phyloP scores from a whole-genome alignment of 2,329 filamentous ascomycete species.

The Diaporthe sp. region DNA sequence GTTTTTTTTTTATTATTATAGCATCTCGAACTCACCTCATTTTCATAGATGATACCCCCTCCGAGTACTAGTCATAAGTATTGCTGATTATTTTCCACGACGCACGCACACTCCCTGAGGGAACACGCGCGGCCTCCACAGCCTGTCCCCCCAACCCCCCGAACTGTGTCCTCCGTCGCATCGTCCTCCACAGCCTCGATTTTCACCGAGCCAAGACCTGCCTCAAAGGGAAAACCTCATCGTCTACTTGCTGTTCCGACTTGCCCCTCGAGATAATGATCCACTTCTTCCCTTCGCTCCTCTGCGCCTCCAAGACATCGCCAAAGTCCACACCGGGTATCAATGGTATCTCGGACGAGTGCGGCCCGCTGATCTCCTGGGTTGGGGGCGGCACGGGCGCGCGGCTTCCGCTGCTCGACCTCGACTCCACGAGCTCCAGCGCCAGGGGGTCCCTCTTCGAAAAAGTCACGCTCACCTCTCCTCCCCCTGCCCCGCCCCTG shows the following conservation, averaged over 20 bases:
- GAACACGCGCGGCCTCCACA: neutral
- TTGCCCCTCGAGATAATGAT: conserved; percentile 27
- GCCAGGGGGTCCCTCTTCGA: conserved; percentile 24
- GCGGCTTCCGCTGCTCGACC: conserved; percentile 22
- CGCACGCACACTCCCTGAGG: neutral
- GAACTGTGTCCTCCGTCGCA: neutral
- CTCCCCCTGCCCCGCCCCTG: neutral
- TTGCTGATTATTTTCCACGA: neutral
- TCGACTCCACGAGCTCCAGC: conserved; percentile 25
- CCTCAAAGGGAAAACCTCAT: conserved; percentile 28
- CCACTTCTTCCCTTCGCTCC: conserved; percentile 30
- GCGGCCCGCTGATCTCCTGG: conserved; percentile 32
- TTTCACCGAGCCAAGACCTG: conserved; percentile 31
- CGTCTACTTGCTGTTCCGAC: neutral
- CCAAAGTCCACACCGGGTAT: neutral
- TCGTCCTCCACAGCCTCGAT: neutral
- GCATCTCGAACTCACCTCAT: conserved; percentile 24
- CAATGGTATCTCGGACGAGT: conserved; percentile 20
- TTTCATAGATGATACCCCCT: conserved; percentile 27
- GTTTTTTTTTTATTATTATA: neutral
- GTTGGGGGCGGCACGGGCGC: conserved; percentile 26
- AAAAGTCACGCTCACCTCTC: conserved; percentile 27
- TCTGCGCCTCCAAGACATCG: conserved; percentile 25
- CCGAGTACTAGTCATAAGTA: conserved; percentile 13
- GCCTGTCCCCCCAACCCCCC: no score